A percentile compares a stretch with the other conserved stretches of the same genome.
Conservation (phyloP, 208 protist genomes). For the Acanthamoeba polyphaga region DNA sequence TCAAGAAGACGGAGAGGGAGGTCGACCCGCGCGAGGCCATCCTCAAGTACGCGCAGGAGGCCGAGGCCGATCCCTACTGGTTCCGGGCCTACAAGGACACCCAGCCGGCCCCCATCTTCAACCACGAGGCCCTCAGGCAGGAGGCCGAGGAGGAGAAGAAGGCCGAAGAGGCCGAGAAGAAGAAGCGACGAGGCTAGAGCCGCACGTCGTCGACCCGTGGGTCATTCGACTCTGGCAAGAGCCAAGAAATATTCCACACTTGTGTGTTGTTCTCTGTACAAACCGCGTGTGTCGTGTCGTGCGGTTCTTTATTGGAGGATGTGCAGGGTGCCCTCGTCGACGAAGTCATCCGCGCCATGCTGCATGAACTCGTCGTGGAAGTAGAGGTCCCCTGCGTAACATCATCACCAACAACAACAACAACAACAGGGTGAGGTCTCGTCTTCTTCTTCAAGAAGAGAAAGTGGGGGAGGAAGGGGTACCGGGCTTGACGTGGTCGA, state of each 20-base stretch:
- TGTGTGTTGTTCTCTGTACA: too few relatives aligned
- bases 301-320: not conserved
- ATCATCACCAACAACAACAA: not conserved
- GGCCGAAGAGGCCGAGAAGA: conserved; percentile 19
- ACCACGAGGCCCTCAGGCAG: conserved; percentile 33
- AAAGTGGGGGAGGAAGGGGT: not conserved
- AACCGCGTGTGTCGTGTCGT: too few relatives aligned
- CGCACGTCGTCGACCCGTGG: too few relatives aligned
- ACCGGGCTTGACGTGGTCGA: conserved; percentile 68
- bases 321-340: not conserved
- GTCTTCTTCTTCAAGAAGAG: not conserved
- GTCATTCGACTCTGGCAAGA: too few relatives aligned
- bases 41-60: conserved; percentile 45
- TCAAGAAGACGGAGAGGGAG: conserved; percentile 52
- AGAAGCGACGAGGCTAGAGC: conserved; percentile 1
- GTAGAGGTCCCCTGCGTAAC: not conserved
- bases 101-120: conserved; percentile 54
- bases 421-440: not conserved
- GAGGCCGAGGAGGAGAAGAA: conserved; percentile 66
- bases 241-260: too few relatives aligned
- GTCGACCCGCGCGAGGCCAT: conserved; percentile 73
- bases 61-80: conserved; percentile 43
- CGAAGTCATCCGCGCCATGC: not conserved
- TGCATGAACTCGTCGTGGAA: not conserved
- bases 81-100: conserved; percentile 49